Percentiles rank a stretch among this genome's conserved stretches.
Conservation (phyloP, 2,329 filamentous ascomycete species). For the Plectosphaerella cucumerina region DNA sequence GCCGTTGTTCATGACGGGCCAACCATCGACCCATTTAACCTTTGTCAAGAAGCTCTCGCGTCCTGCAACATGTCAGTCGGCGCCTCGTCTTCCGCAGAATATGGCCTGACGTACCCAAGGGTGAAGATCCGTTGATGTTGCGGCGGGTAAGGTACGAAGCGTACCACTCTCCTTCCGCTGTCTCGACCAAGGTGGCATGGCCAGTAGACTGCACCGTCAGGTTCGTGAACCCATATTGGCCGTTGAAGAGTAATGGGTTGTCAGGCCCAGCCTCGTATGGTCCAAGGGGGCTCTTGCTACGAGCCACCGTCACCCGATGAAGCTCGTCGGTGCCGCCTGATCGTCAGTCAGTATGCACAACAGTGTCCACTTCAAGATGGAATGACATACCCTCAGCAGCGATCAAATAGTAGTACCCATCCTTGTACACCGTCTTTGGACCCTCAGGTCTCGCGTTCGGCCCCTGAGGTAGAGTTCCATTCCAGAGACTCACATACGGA, state of each 20-base stretch:
- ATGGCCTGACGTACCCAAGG: slow-evolving; percentile 4
- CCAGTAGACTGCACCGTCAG: slow-evolving; percentile 14
- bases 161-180: slow-evolving; percentile 14
- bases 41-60: slow-evolving; percentile 15
- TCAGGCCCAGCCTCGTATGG: slow-evolving; percentile 31
- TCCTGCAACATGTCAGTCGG: neutral
- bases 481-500: slow-evolving; percentile 14
- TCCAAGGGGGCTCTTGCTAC: slow-evolving; percentile 25
- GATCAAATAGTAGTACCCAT: slow-evolving; percentile 4
- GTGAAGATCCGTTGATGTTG: slow-evolving; percentile 10
- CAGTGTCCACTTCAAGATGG: no score
- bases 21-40: slow-evolving; percentile 15
- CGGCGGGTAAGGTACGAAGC: slow-evolving; percentile 14
- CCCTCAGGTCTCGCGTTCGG: slow-evolving; percentile 13
- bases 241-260: slow-evolving; percentile 26
- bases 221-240: slow-evolving; percentile 6
- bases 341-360: neutral
- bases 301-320: slow-evolving; percentile 31
- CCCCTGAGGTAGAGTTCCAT: slow-evolving; percentile 13
- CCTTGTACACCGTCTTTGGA: slow-evolving; percentile 5
- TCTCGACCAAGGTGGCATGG: slow-evolving; percentile 14
- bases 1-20: slow-evolving; percentile 15
- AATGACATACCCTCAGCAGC: slow-evolving; percentile 3
- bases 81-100: no score
- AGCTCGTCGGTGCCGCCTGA: slow-evolving; percentile 33